A percentile compares a stretch with the other conserved stretches of the same genome.
phyloP scores from a whole-genome alignment of 2,329 filamentous ascomycete species.

The Capronia americana region DNA sequence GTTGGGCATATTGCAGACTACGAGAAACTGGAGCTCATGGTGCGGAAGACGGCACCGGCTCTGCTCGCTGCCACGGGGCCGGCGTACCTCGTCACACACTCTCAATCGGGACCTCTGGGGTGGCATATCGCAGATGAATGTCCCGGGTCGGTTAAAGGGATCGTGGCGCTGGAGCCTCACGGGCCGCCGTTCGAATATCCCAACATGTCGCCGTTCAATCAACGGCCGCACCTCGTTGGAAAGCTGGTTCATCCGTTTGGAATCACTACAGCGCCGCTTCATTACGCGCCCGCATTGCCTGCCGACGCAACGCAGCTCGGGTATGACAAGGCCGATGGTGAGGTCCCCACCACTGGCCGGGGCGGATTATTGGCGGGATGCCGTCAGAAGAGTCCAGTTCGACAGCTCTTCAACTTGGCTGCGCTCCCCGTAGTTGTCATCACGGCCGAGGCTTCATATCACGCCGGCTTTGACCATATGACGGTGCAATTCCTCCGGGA shows the following conservation, averaged over 20 bases:
- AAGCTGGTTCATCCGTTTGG: slow-evolving; percentile 51
- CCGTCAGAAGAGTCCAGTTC: slow-evolving; percentile 37
- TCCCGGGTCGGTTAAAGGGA: slow-evolving; percentile 56
- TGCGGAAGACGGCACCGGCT: slow-evolving; percentile 29
- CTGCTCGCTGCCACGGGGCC: slow-evolving; percentile 54
- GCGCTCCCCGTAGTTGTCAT: slow-evolving; percentile 58
- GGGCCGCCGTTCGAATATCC: slow-evolving; percentile 57
- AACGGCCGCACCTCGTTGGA: slow-evolving; percentile 38
- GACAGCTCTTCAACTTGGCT: slow-evolving; percentile 57
- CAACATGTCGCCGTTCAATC: no score
- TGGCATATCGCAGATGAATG: slow-evolving; percentile 58
- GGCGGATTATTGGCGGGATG: no score
- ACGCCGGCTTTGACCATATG: slow-evolving; percentile 62
- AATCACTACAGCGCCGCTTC: slow-evolving; percentile 43
- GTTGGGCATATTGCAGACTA: neutral
- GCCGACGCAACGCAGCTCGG: neutral
- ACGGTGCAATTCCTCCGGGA: slow-evolving; percentile 61
- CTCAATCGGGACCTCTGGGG: slow-evolving; percentile 55
- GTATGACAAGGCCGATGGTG: neutral
- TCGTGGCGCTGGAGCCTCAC: slow-evolving; percentile 60
- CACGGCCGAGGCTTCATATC: slow-evolving; percentile 61
- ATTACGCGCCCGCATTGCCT: neutral
- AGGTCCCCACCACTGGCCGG: slow-evolving; percentile 27
- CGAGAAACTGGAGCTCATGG: neutral
- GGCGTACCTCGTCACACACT: slow-evolving; percentile 58